Evolutionary conservation across 2,329 filamentous ascomycete species (phyloP), one percentile per base, ranked within the genome.

Genomic region (Bipolaris sorokiniana): DNA sequence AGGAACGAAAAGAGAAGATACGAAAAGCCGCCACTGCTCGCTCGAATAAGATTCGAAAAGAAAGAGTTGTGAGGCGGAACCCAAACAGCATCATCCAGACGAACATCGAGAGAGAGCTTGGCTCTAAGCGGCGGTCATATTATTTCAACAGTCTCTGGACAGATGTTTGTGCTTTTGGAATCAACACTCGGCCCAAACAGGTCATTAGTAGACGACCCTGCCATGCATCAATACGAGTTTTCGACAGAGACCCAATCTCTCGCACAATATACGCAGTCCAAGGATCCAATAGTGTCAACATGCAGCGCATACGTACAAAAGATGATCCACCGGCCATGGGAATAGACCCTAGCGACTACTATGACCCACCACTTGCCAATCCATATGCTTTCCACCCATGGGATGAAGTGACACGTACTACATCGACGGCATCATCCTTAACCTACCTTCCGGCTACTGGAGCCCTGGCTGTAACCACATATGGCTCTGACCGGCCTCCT

Each of bases 391-490:
- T 62, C 31, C 56, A 67, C 13, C 53, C 62, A 6, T 69, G 65
- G 62, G 67, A 67, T 46, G 63, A 66, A 33, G 45, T 71, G 22
- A 56, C 55, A 7, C 64, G 61, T 11, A 66, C 68, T 5, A 70
- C 66, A 0, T 76, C 72, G 1, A 56, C 62, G 2, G 61, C 75
- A 33, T 76, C 75, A 0, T 75, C 73, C 1, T 34, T 75, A 1
- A 63, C 61, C 36, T 70, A 72, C 31, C 51, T 74, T 11, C 70
- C 69, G 3, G 51, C 56, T 2, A 70, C 72, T 0, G 64, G 71
- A 2, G 68, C 69, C 0, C 53, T 77, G 5, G 69, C 70, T 11
- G 63, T 64, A 3, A 76, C 75, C 2, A 71, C 70, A 2, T 59
- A 62, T 11, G 75, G 75, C 20, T 66, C 65, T 1, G 67, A 71